Conservation (phyloP, 2,329 filamentous ascomycete genomes). For the Emericellopsis cladophorae region DNA sequence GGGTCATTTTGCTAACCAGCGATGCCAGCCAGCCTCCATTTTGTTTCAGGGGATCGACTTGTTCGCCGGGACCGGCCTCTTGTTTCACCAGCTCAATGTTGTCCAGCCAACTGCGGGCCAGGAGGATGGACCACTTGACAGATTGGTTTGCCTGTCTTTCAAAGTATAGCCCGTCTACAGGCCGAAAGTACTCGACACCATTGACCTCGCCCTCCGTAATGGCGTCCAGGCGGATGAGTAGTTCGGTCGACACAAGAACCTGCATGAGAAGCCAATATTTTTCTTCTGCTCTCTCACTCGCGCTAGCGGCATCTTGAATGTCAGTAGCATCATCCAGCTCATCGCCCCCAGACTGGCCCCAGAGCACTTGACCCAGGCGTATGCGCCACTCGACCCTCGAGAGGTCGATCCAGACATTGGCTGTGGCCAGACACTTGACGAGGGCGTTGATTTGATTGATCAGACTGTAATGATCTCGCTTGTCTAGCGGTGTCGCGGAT, state of each 20-base stretch:
- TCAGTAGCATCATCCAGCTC: slow-evolving; percentile 39
- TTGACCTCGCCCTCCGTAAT: slow-evolving; percentile 48
- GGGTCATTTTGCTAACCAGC: slow-evolving; percentile 39
- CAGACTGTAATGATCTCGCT: slow-evolving; percentile 46
- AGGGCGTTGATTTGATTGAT: slow-evolving; percentile 59
- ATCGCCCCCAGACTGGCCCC: slow-evolving; percentile 42
- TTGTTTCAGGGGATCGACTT: slow-evolving; percentile 6
- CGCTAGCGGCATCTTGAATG: slow-evolving; percentile 32
- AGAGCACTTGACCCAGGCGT: slow-evolving; percentile 58
- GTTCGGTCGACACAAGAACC: slow-evolving; percentile 50
- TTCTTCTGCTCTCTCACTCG: slow-evolving; percentile 43
- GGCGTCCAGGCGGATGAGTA: slow-evolving; percentile 51
- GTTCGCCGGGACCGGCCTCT: slow-evolving; percentile 10
- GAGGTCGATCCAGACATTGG: slow-evolving; percentile 64
- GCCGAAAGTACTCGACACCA: slow-evolving; percentile 35
- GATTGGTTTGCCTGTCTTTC: slow-evolving; percentile 47
- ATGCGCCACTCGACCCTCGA: slow-evolving; percentile 65
- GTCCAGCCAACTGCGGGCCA: slow-evolving; percentile 55
- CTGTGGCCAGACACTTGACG: slow-evolving; percentile 49
- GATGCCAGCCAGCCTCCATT: slow-evolving; percentile 40
- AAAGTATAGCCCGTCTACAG: slow-evolving; percentile 46
- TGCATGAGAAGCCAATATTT: slow-evolving; percentile 57
- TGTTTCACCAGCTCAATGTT: slow-evolving; percentile 47
- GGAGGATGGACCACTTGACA: slow-evolving; percentile 55
- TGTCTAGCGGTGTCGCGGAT: slow-evolving; percentile 41